These are phyloP conservation scores for Ophiostoma himal-ulmi DNA, from an alignment of 2,329 filamentous ascomycete genomes.

Conservation along the genomic window DNA sequence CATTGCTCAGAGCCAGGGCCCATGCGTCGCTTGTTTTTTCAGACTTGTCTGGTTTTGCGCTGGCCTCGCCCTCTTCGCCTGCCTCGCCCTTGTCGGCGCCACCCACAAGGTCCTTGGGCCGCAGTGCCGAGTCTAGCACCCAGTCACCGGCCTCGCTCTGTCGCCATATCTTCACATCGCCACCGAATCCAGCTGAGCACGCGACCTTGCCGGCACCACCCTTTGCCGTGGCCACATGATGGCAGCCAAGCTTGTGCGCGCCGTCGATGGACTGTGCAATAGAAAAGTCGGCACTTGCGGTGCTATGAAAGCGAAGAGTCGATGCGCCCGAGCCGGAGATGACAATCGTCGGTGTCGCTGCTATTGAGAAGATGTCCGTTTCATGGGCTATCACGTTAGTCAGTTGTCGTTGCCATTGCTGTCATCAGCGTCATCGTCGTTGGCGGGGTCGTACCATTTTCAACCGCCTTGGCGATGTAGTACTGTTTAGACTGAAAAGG, in stretches of 20 bases:
- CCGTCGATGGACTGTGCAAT: conserved; percentile 71
- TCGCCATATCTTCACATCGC: conserved; percentile 80
- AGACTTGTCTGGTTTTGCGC: not conserved
- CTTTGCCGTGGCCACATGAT: conserved; percentile 70
- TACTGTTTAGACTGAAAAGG: conserved; percentile 89
- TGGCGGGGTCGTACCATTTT: conserved; percentile 56
- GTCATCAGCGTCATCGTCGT: not conserved
- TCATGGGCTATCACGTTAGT: conserved; percentile 57
- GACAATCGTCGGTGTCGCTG: conserved; percentile 65
- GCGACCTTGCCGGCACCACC: conserved; percentile 60
- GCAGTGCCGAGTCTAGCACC: conserved; percentile 43
- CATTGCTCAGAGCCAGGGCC: conserved; percentile 78
- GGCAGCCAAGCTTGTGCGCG: conserved; percentile 83
- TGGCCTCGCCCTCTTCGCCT: conserved; percentile 38
- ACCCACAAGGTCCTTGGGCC: conserved; percentile 28
- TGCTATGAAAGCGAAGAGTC: conserved; percentile 73
- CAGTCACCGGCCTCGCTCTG: conserved; percentile 54
- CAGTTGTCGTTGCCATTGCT: not conserved
- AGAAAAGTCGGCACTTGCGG: conserved; percentile 63
- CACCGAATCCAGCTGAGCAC: conserved; percentile 82
- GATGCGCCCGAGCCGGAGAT: conserved; percentile 83
- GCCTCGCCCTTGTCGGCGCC: conserved; percentile 33
- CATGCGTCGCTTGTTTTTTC: conserved; percentile 59
- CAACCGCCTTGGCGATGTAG: conserved; percentile 83
- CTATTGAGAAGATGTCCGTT: conserved; percentile 78